Conservation (phyloP, 129 eudicot genomes). For the Sambucus nigra region DNA sequence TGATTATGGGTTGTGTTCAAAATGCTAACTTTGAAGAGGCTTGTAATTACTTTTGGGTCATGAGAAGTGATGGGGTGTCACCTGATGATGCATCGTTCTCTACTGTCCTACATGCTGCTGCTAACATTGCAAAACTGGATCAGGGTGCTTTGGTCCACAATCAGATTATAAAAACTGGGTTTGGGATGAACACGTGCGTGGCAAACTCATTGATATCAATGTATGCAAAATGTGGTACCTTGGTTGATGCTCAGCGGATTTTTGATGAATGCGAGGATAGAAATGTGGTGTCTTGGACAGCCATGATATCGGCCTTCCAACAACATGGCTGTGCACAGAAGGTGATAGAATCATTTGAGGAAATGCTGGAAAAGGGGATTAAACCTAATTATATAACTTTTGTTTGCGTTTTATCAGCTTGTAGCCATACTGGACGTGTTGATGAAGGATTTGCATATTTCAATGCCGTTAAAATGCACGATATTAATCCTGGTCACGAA, state of each 20-base stretch:
- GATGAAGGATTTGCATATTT: constrained; percentile 32
- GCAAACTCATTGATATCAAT: constrained; percentile 29
- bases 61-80: constrained; percentile 25
- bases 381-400: constrained; percentile 28
- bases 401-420: constrained; percentile 38
- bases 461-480: constrained; percentile 21
- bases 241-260: constrained; percentile 21
- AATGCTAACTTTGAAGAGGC: constrained; percentile 32
- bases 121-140: constrained; percentile 30
- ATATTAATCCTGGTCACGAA: constrained; percentile 28
- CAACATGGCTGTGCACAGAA: constrained; percentile 34
- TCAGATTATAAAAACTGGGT: constrained; percentile 36
- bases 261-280: constrained; percentile 17
- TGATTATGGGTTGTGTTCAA: constrained; percentile 30
- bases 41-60: constrained; percentile 27
- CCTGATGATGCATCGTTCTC: constrained; percentile 32
- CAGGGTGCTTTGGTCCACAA: constrained; percentile 29
- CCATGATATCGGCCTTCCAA: constrained; percentile 37
- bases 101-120: constrained; percentile 30
- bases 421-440: constrained; percentile 35
- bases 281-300: constrained; percentile 34
- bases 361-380: constrained; percentile 23
- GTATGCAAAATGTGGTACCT: constrained; percentile 41
- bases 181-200: constrained; percentile 15
- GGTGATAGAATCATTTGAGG: constrained; percentile 33